phyloP scores from a whole-genome alignment of 2,329 filamentous ascomycete species.

The Fusarium nygamai region DNA sequence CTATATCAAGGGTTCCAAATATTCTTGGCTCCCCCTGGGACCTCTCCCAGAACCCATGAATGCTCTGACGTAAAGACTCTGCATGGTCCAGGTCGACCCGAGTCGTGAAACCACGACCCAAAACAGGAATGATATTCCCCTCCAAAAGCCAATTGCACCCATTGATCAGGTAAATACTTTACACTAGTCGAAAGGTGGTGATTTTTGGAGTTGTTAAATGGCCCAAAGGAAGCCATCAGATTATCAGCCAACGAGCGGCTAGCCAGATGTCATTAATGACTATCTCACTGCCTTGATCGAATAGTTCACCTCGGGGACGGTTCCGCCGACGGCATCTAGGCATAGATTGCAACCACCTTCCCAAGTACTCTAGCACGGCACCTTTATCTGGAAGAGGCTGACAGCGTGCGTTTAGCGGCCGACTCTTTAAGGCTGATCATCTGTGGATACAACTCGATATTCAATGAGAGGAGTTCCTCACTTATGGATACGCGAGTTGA shows the following conservation, averaged over 20 bases:
- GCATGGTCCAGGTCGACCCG: slow-evolving; percentile 14
- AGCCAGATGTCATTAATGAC: slow-evolving; percentile 21
- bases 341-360: neutral
- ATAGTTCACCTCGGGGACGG: neutral
- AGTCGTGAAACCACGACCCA: slow-evolving; percentile 12
- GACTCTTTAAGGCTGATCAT: slow-evolving; percentile 1
- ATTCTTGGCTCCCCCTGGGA: neutral
- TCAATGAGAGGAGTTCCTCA: neutral
- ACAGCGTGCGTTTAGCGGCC: slow-evolving; percentile 1
- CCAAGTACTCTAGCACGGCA: too few species aligned
- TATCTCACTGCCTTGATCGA: neutral
- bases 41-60: neutral
- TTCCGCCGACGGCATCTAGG: slow-evolving; percentile 2
- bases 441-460: neutral
- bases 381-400: slow-evolving; percentile 1
- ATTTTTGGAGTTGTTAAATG: slow-evolving; percentile 10
- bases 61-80: slow-evolving; percentile 30
- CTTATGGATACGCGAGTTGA: neutral
- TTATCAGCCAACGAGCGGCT: slow-evolving; percentile 10
- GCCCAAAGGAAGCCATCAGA: neutral
- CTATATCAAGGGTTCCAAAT: neutral
- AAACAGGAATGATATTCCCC: slow-evolving; percentile 12
- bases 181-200: slow-evolving; percentile 29
- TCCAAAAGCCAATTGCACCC: slow-evolving; percentile 4
- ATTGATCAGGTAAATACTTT: neutral